A percentile compares a stretch with the other conserved stretches of the same genome.
phyloP scores from a whole-genome alignment of 305 asterid genomes.

The Euphrasia arctica region DNA sequence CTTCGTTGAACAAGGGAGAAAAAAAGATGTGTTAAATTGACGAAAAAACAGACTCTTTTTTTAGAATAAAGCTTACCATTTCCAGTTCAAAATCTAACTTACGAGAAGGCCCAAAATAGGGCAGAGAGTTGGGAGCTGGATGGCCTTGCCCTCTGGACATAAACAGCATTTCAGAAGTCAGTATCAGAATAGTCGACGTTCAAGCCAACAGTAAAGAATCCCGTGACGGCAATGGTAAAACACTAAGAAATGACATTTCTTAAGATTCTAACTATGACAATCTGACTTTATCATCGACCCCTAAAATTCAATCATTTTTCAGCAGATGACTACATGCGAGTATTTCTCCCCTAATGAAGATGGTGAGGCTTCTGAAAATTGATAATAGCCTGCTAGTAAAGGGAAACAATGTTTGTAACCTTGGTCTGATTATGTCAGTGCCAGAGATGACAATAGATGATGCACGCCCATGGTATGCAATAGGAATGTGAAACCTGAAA shows the following conservation, averaged over 20 bases:
- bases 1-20: too few species aligned
- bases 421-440: slow-evolving; percentile 85
- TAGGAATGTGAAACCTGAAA: slow-evolving; percentile 92
- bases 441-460: slow-evolving; percentile 91
- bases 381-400: slow-evolving; percentile 7
- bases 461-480: slow-evolving; percentile 98
- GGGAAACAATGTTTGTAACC: slow-evolving; percentile 39
- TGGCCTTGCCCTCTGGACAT: slow-evolving; percentile 79
- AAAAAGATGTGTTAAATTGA: too few species aligned
- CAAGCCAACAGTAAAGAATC: too few species aligned
- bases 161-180: slow-evolving; percentile 30
- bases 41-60: slow-evolving; percentile 1
- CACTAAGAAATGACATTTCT: slow-evolving; percentile 44
- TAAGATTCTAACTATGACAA: slow-evolving; percentile 23
- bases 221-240: slow-evolving; percentile 51
- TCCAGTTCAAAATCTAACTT: slow-evolving; percentile 97
- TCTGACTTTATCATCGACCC: slow-evolving; percentile 15
- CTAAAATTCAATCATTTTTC: neutral
- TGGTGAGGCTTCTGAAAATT: neutral
- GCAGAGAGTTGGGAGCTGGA: slow-evolving; percentile 55
- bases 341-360: neutral
- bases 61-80: slow-evolving; percentile 55
- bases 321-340: neutral
- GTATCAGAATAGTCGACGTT: neutral
- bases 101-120: slow-evolving; percentile 92